Evolutionary conservation across 331 rosid genomes (phyloP).

Genomic region (Stylosanthes scabra): DNA sequence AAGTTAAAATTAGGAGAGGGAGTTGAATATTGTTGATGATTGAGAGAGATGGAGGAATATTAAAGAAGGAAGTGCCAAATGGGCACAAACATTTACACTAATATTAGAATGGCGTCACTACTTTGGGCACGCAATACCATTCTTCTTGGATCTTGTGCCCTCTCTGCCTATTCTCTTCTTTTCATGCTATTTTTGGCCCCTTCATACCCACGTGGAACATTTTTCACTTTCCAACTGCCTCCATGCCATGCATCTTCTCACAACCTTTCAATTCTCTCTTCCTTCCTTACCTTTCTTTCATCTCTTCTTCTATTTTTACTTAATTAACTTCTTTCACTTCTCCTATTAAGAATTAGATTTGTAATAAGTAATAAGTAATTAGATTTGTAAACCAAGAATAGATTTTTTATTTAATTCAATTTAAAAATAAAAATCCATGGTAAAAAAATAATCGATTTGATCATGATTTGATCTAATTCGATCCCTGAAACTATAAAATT

Average conservation of each 20-base stretch:
- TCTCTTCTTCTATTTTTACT: too few relatives aligned
- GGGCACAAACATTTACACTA: constrained; percentile 15
- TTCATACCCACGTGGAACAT: constrained; percentile 33
- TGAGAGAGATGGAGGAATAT: constrained; percentile 2
- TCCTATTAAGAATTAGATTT: too few relatives aligned
- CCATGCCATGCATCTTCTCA: neutral
- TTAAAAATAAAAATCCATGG: too few relatives aligned
- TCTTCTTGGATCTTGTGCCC: constrained; percentile 55
- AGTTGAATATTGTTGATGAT: constrained; percentile 20
- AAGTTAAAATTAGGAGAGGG: constrained; percentile 20
- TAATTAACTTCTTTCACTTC: too few relatives aligned
- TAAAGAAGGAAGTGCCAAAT: constrained; percentile 25
- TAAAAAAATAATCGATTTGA: too few relatives aligned
- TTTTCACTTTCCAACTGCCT: constrained; percentile 31
- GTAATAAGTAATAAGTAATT: too few relatives aligned
- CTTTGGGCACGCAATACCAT: constrained; percentile 20
- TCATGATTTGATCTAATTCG: too few relatives aligned
- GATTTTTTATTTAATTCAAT: too few relatives aligned
- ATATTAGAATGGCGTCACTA: constrained; percentile 36
- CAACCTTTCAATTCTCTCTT: too few relatives aligned
- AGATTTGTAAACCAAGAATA: too few relatives aligned
- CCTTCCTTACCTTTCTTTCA: too few relatives aligned
- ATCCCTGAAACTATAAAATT: too few relatives aligned
- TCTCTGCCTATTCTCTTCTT: constrained; percentile 30
- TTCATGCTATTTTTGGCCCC: constrained; percentile 25